phyloP scores from a whole-genome alignment of 1,284 basidiomycete species.

The Filobasidium uniguttulatum region DNA sequence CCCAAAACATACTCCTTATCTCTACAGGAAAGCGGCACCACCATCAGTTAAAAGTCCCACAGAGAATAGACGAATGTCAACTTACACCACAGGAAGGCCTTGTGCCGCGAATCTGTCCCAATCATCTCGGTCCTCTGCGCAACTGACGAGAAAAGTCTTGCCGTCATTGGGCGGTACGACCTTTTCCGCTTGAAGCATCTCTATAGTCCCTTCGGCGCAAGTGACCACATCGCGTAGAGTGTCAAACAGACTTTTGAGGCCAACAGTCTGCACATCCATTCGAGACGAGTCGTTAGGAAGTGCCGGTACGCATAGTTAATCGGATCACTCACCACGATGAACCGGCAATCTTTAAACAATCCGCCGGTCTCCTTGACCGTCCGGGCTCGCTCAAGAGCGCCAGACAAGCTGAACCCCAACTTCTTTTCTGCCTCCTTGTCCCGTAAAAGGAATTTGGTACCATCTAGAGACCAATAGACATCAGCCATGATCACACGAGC shows the following conservation, averaged over 20 bases:
- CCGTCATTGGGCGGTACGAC: not conserved
- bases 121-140: not conserved
- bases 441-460: slow-evolving; percentile 46
- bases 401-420: slow-evolving; percentile 48
- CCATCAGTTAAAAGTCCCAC: not conserved
- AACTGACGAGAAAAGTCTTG: not conserved
- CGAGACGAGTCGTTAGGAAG: too few relatives aligned
- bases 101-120: not conserved
- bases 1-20: not conserved
- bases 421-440: slow-evolving; percentile 52
- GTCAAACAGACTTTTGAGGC: not conserved
- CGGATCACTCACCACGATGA: slow-evolving; percentile 45
- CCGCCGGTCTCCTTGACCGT: slow-evolving; percentile 36
- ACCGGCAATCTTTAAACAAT: slow-evolving; percentile 50
- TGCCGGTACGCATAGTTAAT: too few relatives aligned
- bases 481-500: slow-evolving; percentile 4
- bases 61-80: not conserved
- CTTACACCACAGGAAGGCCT: slow-evolving; percentile 2
- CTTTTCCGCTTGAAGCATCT: not conserved
- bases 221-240: not conserved
- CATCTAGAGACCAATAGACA: slow-evolving; percentile 41
- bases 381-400: slow-evolving; percentile 48
- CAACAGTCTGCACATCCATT: too few relatives aligned
- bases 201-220: not conserved
- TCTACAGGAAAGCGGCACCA: not conserved